Evolutionary conservation across 768 basidiomycete species (phyloP), one percentile per base, ranked within the genome.

Genomic region (Gloeostereum incarnatum): DNA sequence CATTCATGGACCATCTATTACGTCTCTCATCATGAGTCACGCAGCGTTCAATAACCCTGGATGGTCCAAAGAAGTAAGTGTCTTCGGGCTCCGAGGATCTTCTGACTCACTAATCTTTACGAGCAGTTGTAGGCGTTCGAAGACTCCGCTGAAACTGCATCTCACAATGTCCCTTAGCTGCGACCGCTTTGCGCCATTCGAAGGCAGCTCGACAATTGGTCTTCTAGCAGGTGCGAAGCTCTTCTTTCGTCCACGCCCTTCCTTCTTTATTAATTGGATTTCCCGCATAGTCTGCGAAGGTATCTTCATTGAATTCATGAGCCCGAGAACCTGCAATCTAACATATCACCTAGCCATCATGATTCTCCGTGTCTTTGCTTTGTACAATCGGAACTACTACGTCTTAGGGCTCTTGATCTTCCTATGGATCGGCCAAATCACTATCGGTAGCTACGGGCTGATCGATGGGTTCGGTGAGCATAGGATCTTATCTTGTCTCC

Each of bases 331-430:
- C 11, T 8, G 34, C 5, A n/a, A 36, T 18, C 11, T 5, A 18
- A 39, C 8, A 11, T 17, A 31, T 4, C 17, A 35, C 19, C 10
- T 29, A 59, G 58, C 54, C 20, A 49, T 58, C 21, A 58, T 59
- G 58, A 57, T 59, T 24, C 46, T 59, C 13, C 53, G 58, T 1
- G 48, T 59, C 9, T 58, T 49, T 43, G 58, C 58, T 3, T 42
- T 59, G 6, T 59, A 56, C 34, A 45, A 46, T 9, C 48, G 52
- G 9, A 49, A 42, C 19, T 13, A 34, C 6, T 31, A 11, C 17
- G 29, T 59, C n/a, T 27, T 56, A 9, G 20, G 17, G 5, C 39
- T 51, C 24, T 35, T 59, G 20, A 30, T 54, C 23, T 18, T 45
- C 1, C 35, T 59, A 6, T 56, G 51, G 56, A 24, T 42, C 1